phyloP scores from a whole-genome alignment of 202 grass and related monocot genomes.

The Sporobolus alterniflorus region DNA sequence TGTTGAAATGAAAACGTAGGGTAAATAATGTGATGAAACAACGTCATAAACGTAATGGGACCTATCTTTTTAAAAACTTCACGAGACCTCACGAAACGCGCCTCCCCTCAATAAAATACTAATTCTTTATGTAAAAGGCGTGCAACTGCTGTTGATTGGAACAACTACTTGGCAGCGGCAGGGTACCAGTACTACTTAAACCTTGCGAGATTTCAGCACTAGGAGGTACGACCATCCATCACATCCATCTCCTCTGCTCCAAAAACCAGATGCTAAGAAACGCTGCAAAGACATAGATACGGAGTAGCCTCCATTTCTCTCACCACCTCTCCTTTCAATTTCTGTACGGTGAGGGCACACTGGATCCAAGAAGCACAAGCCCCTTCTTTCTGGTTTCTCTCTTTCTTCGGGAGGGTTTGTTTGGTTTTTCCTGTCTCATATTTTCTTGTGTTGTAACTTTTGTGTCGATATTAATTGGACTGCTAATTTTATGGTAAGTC shows the following conservation, averaged over 20 bases:
- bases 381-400: not conserved
- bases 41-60: too few species aligned
- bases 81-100: not conserved
- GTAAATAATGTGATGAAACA: not conserved
- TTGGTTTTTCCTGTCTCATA: not conserved
- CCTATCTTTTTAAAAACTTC: too few species aligned
- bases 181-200: slow-evolving; percentile 31
- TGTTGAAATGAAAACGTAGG: not conserved
- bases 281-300: not conserved
- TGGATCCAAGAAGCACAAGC: slow-evolving; percentile 46
- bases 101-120: slow-evolving; percentile 30
- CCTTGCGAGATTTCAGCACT: slow-evolving; percentile 33
- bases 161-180: slow-evolving; percentile 41
- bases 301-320: too few species aligned
- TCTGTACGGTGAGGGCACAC: slow-evolving; percentile 45
- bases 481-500: fast-evolving
- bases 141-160: slow-evolving; percentile 46
- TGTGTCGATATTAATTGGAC: not conserved
- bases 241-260: slow-evolving; percentile 50
- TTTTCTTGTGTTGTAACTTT: not conserved
- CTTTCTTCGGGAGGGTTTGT: slow-evolving; percentile 20
- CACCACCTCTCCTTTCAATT: slow-evolving; percentile 35
- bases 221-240: slow-evolving; percentile 43
- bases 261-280: slow-evolving; percentile 28
- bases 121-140: slow-evolving; percentile 12